Base-by-base conservation (phyloP, 352 stramenopile species). In the Globisporangium emineosum region DNA sequence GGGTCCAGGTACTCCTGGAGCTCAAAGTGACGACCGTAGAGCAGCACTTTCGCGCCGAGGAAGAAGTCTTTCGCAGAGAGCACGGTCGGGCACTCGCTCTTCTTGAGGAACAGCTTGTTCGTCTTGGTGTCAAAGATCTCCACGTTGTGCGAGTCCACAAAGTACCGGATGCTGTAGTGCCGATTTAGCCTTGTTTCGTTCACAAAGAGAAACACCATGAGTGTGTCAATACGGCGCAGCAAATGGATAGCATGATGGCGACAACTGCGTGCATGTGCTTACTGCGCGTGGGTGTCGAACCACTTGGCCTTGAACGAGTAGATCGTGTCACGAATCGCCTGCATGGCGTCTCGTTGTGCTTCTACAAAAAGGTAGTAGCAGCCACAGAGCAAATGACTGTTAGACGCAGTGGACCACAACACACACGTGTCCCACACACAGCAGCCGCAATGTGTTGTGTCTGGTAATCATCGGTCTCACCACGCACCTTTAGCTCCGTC, bases 101-200 rank as follows among this genome's bases (percentile, higher is more conserved):
- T 96, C 66, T 96, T 97, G 15, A 98, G 81, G 68, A 98, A 98
- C 10, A 93, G 78, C 47, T 92, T 87, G 69, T 88, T 92, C 10
- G 77, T 91, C 70, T 94, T 95, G 30, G 83, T 75, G 66, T 97
- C 89, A 65, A 93, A 88, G 72, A 97, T 96, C 76, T 97, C 89
- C 51, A 94, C 75, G 55, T 93, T 77, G 72, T 93, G 71, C 53
- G 75, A 79, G 47, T 94, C 80, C 27, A 81, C 66, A 62, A 89
- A 96, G 72, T 94, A 96, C 32, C 84, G 82, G 52, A 93, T 72
- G 58, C 85, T 80, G 74, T 86, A 93, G 25, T 88, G 83, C 21
- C 84, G 81, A 66, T 91, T 81, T 1, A 93, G 72, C 75, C 84
- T 93, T 4, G 4, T 32, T 7, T 19, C n/a, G n/a, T n/a, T n/a